These are phyloP conservation scores for Neonectria coccinea DNA, from an alignment of 2,329 filamentous ascomycete species.

Conservation along the genomic window DNA sequence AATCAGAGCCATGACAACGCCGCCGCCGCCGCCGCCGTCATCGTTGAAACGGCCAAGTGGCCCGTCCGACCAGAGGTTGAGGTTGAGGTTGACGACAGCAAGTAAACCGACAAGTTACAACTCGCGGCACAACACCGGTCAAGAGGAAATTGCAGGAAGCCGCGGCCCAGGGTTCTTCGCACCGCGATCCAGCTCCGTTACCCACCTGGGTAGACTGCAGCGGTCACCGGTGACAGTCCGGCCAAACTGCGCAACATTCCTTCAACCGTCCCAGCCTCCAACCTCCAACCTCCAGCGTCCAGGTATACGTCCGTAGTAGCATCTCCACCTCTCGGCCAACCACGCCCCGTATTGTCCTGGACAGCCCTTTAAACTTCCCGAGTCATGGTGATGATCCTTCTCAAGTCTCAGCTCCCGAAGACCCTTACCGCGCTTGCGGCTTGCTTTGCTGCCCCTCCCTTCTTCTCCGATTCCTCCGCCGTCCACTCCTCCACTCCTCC, in stretches of 20 bases:
- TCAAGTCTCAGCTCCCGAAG: not conserved
- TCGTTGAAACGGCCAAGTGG: not conserved
- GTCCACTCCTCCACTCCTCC: not conserved
- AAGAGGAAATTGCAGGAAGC: slow-evolving; percentile 42
- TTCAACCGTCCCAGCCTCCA: not conserved
- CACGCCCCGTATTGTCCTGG: slow-evolving; percentile 10
- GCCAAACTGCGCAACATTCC: slow-evolving; percentile 7
- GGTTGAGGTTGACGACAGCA: not conserved
- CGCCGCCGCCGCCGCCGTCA: too few relatives aligned
- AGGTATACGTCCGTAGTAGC: not conserved
- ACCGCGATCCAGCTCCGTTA: slow-evolving; percentile 1
- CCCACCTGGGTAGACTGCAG: not conserved
- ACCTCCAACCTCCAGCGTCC: not conserved
- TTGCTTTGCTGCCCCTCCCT: not conserved
- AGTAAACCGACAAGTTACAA: not conserved
- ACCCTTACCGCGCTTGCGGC: not conserved
- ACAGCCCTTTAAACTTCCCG: slow-evolving; percentile 20
- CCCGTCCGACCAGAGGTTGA: slow-evolving; percentile 12
- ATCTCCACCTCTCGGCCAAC: slow-evolving; percentile 18
- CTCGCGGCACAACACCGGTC: slow-evolving; percentile 8
- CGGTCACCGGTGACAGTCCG: not conserved
- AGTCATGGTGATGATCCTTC: slow-evolving; percentile 17
- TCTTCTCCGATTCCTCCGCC: not conserved
- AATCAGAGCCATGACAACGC: not conserved
- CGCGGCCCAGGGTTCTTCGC: slow-evolving; percentile 19